phyloP scores from a whole-genome alignment of 768 basidiomycete genomes.

The Serpula lacrymans region DNA sequence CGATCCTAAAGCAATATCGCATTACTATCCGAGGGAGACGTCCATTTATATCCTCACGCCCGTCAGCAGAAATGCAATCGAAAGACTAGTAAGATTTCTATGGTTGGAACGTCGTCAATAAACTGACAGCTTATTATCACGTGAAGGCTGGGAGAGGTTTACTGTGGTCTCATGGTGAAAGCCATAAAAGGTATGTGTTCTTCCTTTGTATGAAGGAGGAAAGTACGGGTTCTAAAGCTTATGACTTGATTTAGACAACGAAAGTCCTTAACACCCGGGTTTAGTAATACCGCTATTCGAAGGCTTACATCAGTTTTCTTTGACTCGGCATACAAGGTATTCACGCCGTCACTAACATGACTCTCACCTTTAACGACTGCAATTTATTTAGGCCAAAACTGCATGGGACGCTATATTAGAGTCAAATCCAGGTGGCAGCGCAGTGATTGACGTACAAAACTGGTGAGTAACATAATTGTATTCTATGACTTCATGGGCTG shows the following conservation, averaged over 20 bases:
- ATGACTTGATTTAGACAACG: constrained; percentile 25
- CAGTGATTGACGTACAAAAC: constrained; percentile 35
- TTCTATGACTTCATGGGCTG: background rate
- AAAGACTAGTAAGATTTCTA: constrained; percentile 19
- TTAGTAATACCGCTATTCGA: constrained; percentile 39
- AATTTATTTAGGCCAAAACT: constrained; percentile 19
- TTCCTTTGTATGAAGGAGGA: no score
- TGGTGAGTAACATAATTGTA: constrained; percentile 17
- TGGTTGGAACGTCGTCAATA: background rate
- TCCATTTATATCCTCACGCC: constrained; percentile 20
- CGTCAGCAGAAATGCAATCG: constrained; percentile 15
- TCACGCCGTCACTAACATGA: background rate
- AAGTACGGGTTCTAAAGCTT: no score
- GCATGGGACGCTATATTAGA: constrained; percentile 27
- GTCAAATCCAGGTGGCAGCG: constrained; percentile 12
- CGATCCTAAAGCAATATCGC: constrained; percentile 22
- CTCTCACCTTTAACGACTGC: background rate
- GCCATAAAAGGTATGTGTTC: constrained; percentile 34
- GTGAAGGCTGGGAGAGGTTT: constrained; percentile 35
- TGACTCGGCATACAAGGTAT: constrained; percentile 42
- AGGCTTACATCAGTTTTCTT: constrained; percentile 35
- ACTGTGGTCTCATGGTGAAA: constrained; percentile 40
- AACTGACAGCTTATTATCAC: background rate
- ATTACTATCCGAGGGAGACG: constrained; percentile 18
- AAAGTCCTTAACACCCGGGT: constrained; percentile 37